phyloP scores from a whole-genome alignment of 768 basidiomycete genomes.

The Mycena capillaripes region DNA sequence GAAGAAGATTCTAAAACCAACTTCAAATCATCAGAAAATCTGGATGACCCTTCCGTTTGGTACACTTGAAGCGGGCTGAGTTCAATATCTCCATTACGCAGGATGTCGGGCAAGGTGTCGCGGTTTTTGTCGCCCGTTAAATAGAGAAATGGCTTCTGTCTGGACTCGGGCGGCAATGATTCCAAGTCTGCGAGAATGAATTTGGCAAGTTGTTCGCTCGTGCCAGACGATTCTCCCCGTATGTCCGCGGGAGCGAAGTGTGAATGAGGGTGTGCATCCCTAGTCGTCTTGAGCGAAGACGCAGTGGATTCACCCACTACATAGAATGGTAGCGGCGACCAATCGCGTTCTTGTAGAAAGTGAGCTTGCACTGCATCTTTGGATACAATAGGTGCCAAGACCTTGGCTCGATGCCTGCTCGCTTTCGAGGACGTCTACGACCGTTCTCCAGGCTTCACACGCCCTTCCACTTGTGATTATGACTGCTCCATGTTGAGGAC shows the following conservation, averaged over 20 bases:
- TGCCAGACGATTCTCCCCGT: constrained; percentile 70
- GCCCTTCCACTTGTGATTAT: constrained; percentile 86
- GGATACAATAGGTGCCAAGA: neutral
- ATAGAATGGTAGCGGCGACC: constrained; percentile 79
- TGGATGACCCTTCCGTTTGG: constrained; percentile 69
- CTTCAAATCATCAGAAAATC: constrained; percentile 62
- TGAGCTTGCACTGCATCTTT: constrained; percentile 3
- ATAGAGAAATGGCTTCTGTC: constrained; percentile 66
- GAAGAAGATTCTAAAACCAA: constrained; percentile 50
- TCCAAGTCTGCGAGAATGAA: constrained; percentile 66
- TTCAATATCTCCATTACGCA: constrained; percentile 59
- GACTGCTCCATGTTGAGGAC: constrained; percentile 68
- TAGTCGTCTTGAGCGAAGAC: constrained; percentile 55
- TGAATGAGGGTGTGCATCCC: constrained; percentile 41
- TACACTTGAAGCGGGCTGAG: constrained; percentile 77
- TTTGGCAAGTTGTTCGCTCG: constrained; percentile 73
- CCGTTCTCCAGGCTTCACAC: constrained; percentile 77
- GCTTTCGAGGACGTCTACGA: constrained; percentile 44
- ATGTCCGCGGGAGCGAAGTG: constrained; percentile 48
- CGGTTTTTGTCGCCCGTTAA: constrained; percentile 91
- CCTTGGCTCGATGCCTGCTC: constrained; percentile 11
- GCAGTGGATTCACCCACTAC: constrained; percentile 82
- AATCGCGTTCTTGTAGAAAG: constrained; percentile 51
- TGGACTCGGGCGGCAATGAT: constrained; percentile 17
- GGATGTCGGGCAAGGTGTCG: constrained; percentile 70